A percentile compares a stretch with the other conserved stretches of the same genome.
phyloP scores from a whole-genome alignment of 257 asterid genomes.

The Nicotiana sylvestris region DNA sequence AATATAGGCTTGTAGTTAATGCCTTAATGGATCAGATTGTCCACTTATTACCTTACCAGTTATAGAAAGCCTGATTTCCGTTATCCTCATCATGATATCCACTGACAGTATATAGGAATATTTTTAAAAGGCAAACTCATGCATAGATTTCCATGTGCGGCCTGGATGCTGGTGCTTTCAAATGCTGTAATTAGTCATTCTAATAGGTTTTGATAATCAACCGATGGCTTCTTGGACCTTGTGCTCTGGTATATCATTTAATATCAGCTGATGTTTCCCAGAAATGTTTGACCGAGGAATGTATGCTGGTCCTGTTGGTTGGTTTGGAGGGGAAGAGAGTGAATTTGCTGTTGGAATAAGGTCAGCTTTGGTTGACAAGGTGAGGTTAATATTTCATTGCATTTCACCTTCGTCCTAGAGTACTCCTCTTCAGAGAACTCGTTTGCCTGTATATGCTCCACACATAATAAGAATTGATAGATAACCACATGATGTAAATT shows the following conservation, averaged over 20 bases:
- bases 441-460: not conserved
- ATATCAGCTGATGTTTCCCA: slow-evolving; percentile 25
- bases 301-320: slow-evolving; percentile 99
- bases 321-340: slow-evolving; percentile 95
- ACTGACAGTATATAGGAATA: too few species aligned
- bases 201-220: not conserved
- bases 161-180: not conserved
- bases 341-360: slow-evolving; percentile 98
- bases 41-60: not conserved
- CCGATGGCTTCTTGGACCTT: not conserved
- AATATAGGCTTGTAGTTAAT: not conserved
- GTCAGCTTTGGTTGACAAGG: slow-evolving; percentile 91
- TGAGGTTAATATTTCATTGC: slow-evolving; percentile 23
- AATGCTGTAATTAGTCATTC: not conserved
- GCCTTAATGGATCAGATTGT: not conserved
- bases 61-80: not conserved
- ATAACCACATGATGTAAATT: not conserved
- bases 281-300: slow-evolving; percentile 96
- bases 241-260: slow-evolving; percentile 2
- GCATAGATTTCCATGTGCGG: not conserved
- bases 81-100: not conserved
- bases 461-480: not conserved
- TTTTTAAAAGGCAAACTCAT: too few species aligned
- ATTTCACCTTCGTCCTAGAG: not conserved
- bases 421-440: not conserved